phyloP scores from a whole-genome alignment of 2,329 filamentous ascomycete species.

The Aspergillus ochraceus region DNA sequence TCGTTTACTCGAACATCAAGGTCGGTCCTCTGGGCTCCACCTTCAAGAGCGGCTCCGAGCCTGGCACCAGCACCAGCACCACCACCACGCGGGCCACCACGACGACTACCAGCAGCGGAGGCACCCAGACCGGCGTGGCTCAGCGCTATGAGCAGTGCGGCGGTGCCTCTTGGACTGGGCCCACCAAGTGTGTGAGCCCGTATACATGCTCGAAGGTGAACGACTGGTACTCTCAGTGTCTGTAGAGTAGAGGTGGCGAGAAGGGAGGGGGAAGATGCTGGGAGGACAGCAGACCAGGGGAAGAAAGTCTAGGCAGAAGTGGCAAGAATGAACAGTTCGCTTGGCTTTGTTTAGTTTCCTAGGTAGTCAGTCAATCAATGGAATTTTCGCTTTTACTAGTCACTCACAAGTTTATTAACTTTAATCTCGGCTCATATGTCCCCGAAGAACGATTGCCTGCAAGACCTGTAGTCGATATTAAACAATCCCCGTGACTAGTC shows the following conservation, averaged over 20 bases:
- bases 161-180: constrained; percentile 34
- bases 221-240: constrained; percentile 41
- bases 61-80: constrained; percentile 4
- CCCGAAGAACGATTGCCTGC: background rate
- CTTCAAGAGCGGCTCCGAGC: constrained; percentile 26
- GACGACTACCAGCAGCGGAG: constrained; percentile 10
- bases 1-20: constrained; percentile 62
- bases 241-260: constrained; percentile 18
- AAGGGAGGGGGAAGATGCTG: background rate
- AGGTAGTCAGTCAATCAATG: background rate
- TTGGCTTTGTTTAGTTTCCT: background rate
- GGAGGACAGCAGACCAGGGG: background rate
- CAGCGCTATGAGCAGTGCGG: constrained; percentile 34
- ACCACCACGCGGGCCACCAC: constrained; percentile 4
- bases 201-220: constrained; percentile 35
- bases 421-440: background rate
- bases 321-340: background rate
- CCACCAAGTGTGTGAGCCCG: constrained; percentile 33
- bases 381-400: background rate
- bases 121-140: constrained; percentile 16
- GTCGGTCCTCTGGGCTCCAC: constrained; percentile 59
- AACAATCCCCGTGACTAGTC: background rate
- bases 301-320: background rate
- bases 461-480: background rate
- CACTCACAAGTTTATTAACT: too few species aligned